phyloP scores from a whole-genome alignment of 1,284 basidiomycete species.

The Xerocomus nothofagi region DNA sequence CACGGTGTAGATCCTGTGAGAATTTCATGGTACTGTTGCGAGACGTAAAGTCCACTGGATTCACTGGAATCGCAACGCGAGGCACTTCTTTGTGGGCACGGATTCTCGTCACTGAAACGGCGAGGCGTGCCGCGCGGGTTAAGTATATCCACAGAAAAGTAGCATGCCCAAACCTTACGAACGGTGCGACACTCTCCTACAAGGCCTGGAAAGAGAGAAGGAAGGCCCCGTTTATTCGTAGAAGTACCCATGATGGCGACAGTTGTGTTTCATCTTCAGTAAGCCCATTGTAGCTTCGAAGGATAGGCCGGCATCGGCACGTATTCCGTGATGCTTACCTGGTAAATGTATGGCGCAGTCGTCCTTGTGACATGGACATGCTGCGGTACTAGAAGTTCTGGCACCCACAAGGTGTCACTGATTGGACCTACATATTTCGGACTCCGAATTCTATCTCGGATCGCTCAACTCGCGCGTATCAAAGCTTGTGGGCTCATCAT shows the following conservation, averaged over 20 bases:
- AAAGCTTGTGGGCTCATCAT: no score
- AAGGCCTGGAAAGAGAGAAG: not conserved
- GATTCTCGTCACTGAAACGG: not conserved
- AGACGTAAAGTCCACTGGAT: not conserved
- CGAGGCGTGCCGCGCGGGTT: not conserved
- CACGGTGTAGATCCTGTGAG: not conserved
- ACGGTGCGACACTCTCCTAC: not conserved
- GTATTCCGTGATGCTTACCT: not conserved
- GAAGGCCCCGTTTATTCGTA: not conserved
- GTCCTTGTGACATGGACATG: no score
- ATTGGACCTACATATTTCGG: no score
- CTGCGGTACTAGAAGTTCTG: no score
- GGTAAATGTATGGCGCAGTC: not conserved
- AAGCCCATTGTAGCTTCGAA: not conserved
- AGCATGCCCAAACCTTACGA: not conserved
- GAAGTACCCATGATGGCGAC: not conserved
- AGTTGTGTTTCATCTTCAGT: not conserved
- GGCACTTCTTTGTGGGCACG: slow-evolving; percentile 6
- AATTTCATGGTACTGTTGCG: not conserved
- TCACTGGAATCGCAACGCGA: not conserved
- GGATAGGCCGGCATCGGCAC: no score
- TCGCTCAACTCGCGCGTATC: no score
- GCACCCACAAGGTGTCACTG: no score
- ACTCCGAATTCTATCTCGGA: no score
- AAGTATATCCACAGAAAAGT: not conserved